Evolutionary conservation across 495 filamentous ascomycete genomes (phyloP), one percentile per base, ranked within the genome.

Genomic region (Aspergillus egyptiacus): DNA sequence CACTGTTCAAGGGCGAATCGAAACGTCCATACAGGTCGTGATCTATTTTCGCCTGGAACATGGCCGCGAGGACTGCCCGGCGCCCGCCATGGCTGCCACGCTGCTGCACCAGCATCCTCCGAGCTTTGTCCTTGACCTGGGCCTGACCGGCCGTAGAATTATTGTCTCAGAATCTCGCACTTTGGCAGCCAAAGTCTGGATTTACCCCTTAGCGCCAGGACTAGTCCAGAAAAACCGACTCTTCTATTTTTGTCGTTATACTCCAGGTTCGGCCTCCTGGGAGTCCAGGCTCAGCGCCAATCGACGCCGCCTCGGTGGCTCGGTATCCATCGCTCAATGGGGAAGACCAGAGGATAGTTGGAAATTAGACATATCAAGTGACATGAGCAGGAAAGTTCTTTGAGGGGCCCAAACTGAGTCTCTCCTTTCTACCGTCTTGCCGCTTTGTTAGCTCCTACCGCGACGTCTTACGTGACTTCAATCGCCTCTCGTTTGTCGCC

Each of bases 221-320:
- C 51, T 54, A 54, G 54, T 19, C 35, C 38, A n/a, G 13, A 41
- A n/a, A n/a, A n/a, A 49, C 31, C 15, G 31, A 20, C 13, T 28
- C 51, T 40, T 47, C 57, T 60, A 60, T 60, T 56, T 60, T 56
- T 54, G 53, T 57, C 53, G 23, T 27, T 15, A 40, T 48, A 48
- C 44, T 51, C 14, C 39, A 51, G 39, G 32, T 47, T 41, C 23
- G 38, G 28, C 17, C 31, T 50, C 14, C 15, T 48, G 9, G 34
- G 33, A 17, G 36, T 37, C 24, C 43, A 35, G 47, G 19, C 48
- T 36, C 40, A 32, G 35, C 46, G 24, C 46, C 39, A 44, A 14
- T 46, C 23, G 35, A 37, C 48, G 44, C 48, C 32, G 46, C 20
- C 40, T 46, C 27, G 36, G 53, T 59, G 44, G 48, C 48, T 49